phyloP scores from a whole-genome alignment of 768 basidiomycete genomes.

The Auricularia sp. region DNA sequence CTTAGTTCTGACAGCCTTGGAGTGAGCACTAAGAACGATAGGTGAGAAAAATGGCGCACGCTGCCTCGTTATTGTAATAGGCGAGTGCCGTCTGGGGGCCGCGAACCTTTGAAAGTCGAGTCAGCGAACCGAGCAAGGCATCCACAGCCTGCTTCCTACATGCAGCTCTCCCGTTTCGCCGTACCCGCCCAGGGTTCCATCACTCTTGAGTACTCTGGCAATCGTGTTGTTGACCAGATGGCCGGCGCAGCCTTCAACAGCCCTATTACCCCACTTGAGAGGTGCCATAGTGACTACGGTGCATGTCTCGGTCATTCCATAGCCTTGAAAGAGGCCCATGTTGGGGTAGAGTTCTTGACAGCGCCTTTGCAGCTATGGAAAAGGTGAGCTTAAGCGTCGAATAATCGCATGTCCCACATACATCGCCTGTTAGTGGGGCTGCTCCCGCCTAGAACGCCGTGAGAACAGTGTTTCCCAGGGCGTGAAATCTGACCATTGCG shows the following conservation, averaged over 20 bases:
- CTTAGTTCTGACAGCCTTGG: slow-evolving; percentile 37
- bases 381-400: too few relatives aligned
- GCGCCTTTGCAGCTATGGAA: background rate
- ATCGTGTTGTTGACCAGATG: slow-evolving; percentile 47
- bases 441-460: background rate
- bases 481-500: slow-evolving; percentile 27
- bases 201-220: slow-evolving; percentile 44
- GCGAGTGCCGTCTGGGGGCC: slow-evolving; percentile 49
- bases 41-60: slow-evolving; percentile 33
- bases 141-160: slow-evolving; percentile 20
- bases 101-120: background rate
- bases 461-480: background rate
- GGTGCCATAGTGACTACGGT: slow-evolving; percentile 35
- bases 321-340: background rate
- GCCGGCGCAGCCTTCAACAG: slow-evolving; percentile 50
- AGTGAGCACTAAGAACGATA: background rate
- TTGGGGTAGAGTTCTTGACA: background rate
- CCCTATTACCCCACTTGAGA: slow-evolving; percentile 21
- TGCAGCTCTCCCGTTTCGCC: slow-evolving; percentile 55
- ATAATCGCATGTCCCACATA: background rate
- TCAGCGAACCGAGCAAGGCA: background rate
- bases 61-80: slow-evolving; percentile 50
- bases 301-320: slow-evolving; percentile 52
- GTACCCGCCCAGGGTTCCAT: slow-evolving; percentile 45
- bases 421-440: background rate